Evolutionary conservation across 768 basidiomycete species (phyloP), one percentile per base, ranked within the genome.

Genomic region (Lyophyllum shimeji): DNA sequence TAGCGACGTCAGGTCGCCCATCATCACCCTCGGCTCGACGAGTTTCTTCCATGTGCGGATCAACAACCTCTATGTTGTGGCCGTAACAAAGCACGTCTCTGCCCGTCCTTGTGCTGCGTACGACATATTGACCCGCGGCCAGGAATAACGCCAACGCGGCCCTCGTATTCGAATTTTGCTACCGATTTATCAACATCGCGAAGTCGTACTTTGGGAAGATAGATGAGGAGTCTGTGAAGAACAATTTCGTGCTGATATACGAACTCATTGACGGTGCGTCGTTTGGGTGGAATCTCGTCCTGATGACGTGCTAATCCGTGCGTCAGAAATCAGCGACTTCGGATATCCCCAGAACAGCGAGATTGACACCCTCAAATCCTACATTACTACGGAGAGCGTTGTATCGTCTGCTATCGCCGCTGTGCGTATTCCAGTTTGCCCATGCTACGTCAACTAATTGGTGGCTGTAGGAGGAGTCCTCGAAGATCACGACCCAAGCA

Each of bases 321-420:
- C n/a, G 15, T 11, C 55, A 76, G 97, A 99, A 72, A 98, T 98
- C 74, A 90, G 90, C 69, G 97, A 99, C 74, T 98, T 98, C 72
- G 97, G 97, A 50, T 99, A 95, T 73, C 97, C 97, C 17, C 97
- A 99, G 72, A 99, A 98, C 69, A 97, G 96, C 60, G 97, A 99
- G 71, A 93, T 91, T 46, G 97, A 99, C 69, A 96, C 97, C 1
- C 78, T 99, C 46, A 98, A 99, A 74, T 89, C 89, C 55, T 98
- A 97, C 70, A 98, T 99, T 60, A 99, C 97, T 20, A 98, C 96
- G 0, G 96, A 98, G 73, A 95, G 95, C 61, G 86, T 98, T 42
- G 88, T 95, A 58, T 90, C 88, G 3, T 81, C 91, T 3, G 82
- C 88, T n/a, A 83, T 89, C 58, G 91, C 90, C 40, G 86, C 90